Evolutionary conservation across 2,329 filamentous ascomycete genomes (phyloP).

Genomic region (Sphaerulina musiva): DNA sequence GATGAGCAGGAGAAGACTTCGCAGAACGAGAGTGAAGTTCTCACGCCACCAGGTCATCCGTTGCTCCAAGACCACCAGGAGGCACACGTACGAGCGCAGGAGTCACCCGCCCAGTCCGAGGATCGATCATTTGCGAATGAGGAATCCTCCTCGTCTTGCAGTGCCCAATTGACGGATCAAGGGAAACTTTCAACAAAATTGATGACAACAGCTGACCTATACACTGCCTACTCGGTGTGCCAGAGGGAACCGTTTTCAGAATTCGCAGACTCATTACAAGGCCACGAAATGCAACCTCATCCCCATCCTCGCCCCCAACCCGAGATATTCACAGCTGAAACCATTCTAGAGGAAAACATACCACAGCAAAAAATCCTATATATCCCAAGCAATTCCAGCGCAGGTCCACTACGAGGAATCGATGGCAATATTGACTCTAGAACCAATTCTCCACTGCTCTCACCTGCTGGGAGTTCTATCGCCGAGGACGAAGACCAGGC

Average conservation of each 20-base stretch:
- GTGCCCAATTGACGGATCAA: neutral
- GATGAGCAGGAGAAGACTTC: no score
- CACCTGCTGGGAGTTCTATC: neutral
- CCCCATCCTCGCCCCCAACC: neutral
- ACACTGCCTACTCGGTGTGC: neutral
- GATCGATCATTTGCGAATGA: neutral
- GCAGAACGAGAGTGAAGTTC: no score
- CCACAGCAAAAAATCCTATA: neutral
- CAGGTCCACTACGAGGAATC: neutral
- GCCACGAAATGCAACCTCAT: neutral
- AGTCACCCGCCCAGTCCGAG: neutral
- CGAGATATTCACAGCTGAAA: conserved; percentile 2
- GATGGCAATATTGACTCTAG: conserved; percentile 10
- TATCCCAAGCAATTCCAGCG: neutral
- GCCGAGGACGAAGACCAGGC: neutral
- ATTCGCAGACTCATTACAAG: neutral
- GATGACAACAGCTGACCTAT: neutral
- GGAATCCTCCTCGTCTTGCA: neutral
- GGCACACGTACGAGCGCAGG: no score
- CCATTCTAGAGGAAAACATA: neutral
- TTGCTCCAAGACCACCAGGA: no score
- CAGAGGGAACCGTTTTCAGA: no score
- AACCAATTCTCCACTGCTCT: conserved; percentile 3
- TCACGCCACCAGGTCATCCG: no score
- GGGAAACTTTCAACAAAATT: neutral